Evolutionary conservation across 2,329 filamentous ascomycete genomes (phyloP), one percentile per base, ranked within the genome.

Genomic region (Didymella pomorum): DNA sequence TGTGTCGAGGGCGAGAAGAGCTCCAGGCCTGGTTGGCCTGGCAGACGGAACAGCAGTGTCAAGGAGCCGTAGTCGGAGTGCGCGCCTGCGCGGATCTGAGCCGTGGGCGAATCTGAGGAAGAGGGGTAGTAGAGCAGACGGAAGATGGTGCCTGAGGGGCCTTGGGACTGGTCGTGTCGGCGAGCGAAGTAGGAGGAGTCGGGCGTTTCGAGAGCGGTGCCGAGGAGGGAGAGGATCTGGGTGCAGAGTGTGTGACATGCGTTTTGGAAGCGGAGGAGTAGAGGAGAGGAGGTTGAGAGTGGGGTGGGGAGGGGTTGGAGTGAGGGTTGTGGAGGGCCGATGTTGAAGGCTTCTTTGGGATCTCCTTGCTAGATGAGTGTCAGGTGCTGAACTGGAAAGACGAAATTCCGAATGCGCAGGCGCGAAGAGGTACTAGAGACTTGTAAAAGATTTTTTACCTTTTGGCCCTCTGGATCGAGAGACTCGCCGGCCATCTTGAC

Each of bases 401-500:
- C n/a, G n/a, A n/a, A n/a, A n/a, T n/a, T n/a, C n/a, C n/a, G n/a
- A n/a, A n/a, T n/a, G n/a, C n/a, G n/a, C n/a, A n/a, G n/a, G n/a
- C n/a, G n/a, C n/a, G n/a, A n/a, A n/a, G n/a, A n/a, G n/a, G n/a
- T n/a, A n/a, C n/a, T n/a, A n/a, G n/a, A n/a, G n/a, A n/a, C n/a
- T n/a, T n/a, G n/a, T n/a, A n/a, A n/a, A n/a, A n/a, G n/a, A n/a
- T n/a, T n/a, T n/a, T 25, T 82, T 37, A 90, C 91, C 76, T 88
- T 87, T 76, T 97, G 93, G 55, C 88, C 87, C 66, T 88, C 87
- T 2, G 93, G 92, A 74, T 98, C 94, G 11, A 98, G 80, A 0
- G 89, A 94, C 79, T 99, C 94, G 12, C 87, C 87, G 70, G 94
- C 90, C 90, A 96, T 93, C 16, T 87, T 87, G 1, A 90, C 86